These are phyloP conservation scores for Botryosphaeria dothidea DNA, from an alignment of 2,329 filamentous ascomycete genomes.

Conservation along the genomic window DNA sequence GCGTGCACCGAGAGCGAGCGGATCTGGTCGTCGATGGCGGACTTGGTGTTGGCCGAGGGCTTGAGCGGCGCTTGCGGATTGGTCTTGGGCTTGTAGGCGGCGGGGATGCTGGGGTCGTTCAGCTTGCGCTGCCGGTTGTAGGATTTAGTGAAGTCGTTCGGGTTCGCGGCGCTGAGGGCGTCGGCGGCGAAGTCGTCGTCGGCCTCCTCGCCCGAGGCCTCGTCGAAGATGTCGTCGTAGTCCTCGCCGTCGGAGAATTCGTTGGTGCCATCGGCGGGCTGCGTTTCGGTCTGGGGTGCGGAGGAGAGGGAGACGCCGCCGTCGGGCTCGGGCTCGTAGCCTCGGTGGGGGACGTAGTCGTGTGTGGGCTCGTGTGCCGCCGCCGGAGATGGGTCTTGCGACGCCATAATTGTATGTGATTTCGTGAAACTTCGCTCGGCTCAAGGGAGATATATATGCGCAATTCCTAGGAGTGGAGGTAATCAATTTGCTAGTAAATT, in stretches of 20 bases:
- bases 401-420: background rate
- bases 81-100: constrained; percentile 63
- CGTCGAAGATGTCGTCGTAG: constrained; percentile 63
- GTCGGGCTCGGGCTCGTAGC: constrained; percentile 14
- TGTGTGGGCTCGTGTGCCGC: constrained; percentile 15
- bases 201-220: constrained; percentile 61
- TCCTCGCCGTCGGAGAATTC: constrained; percentile 51
- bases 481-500: background rate
- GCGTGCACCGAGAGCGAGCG: constrained; percentile 82
- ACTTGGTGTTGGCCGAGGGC: constrained; percentile 74
- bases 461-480: background rate
- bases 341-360: constrained; percentile 13
- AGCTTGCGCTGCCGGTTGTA: constrained; percentile 82
- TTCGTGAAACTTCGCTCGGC: background rate
- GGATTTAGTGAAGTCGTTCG: constrained; percentile 74
- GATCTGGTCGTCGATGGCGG: constrained; percentile 84
- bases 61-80: constrained; percentile 68
- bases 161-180: constrained; percentile 57
- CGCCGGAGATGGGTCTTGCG: constrained; percentile 7
- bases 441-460: background rate
- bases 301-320: constrained; percentile 6
- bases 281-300: background rate
- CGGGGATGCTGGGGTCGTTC: constrained; percentile 53
- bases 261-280: background rate
- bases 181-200: constrained; percentile 58